These are phyloP conservation scores for Amborella trichopoda DNA, from an alignment of 164 flowering plant genomes.

Conservation along the genomic window DNA sequence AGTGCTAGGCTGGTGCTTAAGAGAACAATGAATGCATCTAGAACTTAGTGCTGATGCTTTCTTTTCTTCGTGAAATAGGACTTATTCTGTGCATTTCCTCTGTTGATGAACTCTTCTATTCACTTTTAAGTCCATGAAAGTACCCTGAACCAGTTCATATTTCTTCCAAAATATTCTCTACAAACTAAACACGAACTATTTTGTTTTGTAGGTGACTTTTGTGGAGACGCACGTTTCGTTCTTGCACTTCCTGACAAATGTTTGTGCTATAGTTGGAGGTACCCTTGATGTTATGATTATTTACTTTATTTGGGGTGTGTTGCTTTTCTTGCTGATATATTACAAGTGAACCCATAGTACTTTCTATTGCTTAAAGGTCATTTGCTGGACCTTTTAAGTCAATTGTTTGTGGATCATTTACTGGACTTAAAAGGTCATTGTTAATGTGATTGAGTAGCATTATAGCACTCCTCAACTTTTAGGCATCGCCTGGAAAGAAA, in stretches of 20 bases:
- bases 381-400: no score
- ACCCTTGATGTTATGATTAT: not conserved
- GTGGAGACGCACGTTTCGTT: constrained; percentile 40
- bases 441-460: no score
- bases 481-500: not conserved
- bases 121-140: not conserved
- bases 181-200: not conserved
- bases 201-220: constrained; percentile 38
- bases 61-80: not conserved
- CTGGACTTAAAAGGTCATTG: no score
- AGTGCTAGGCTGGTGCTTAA: no score
- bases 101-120: constrained; percentile 1
- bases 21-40: not conserved
- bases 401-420: no score
- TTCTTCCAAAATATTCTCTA: not conserved
- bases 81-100: not conserved
- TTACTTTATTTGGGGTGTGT: no score
- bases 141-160: no score
- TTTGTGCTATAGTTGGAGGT: constrained; percentile 80
- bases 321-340: no score
- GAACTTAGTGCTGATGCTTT: not conserved
- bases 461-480: not conserved
- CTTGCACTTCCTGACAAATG: constrained; percentile 52
- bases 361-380: no score
- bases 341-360: no score